A percentile compares a stretch with the other conserved stretches of the same genome.
phyloP scores from a whole-genome alignment of 2,329 filamentous ascomycete species.

The Bipolaris oryzae region DNA sequence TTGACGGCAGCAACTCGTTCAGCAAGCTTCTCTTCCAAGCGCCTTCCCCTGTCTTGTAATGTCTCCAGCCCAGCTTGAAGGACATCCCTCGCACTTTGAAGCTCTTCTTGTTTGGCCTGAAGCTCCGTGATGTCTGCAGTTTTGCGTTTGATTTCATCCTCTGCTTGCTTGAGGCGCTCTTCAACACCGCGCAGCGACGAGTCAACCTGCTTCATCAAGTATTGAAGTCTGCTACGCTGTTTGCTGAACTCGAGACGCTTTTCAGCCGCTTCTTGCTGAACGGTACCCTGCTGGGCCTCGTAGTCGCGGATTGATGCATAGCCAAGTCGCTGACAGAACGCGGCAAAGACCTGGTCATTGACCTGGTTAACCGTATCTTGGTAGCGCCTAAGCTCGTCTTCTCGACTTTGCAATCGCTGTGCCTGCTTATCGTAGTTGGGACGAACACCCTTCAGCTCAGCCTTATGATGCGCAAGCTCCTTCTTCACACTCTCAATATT shows the following conservation, averaged over 20 bases:
- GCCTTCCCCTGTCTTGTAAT: conserved; percentile 72
- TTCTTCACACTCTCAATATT: conserved; percentile 85
- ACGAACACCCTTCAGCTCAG: conserved; percentile 74
- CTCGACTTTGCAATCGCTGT: conserved; percentile 68
- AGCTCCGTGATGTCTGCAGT: conserved; percentile 68
- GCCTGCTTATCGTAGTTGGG: conserved; percentile 79
- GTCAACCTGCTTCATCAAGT: conserved; percentile 68
- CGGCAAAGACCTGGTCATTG: conserved; percentile 84
- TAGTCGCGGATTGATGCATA: conserved; percentile 92
- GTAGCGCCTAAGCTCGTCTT: conserved; percentile 61
- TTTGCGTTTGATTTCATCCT: conserved; percentile 70
- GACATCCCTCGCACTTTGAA: conserved; percentile 74
- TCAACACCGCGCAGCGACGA: conserved; percentile 74
- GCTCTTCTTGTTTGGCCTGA: conserved; percentile 72
- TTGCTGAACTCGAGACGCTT: conserved; percentile 86
- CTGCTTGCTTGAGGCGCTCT: conserved; percentile 70
- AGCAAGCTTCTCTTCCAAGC: conserved; percentile 69
- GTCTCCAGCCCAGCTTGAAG: conserved; percentile 78
- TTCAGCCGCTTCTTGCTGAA: conserved; percentile 87
- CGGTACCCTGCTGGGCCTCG: conserved; percentile 87
- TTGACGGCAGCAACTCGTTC: conserved; percentile 76
- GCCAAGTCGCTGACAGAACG: conserved; percentile 84
- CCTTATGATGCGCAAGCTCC: conserved; percentile 74
- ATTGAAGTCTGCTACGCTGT: conserved; percentile 70
- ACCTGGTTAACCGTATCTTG: conserved; percentile 74